phyloP scores from a whole-genome alignment of 306 rosid species.

The Prunus mongolica region DNA sequence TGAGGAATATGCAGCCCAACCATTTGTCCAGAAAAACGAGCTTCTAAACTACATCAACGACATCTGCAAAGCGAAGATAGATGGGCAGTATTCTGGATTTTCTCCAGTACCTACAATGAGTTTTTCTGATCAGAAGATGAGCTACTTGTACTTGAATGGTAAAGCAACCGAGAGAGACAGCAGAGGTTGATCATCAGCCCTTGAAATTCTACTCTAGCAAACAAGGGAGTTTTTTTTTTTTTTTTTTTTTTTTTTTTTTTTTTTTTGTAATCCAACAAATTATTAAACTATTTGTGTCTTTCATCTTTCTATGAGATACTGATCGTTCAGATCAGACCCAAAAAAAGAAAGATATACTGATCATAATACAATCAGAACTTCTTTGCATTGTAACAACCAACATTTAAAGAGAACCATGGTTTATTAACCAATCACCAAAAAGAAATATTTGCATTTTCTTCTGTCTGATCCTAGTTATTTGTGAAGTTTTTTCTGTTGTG shows the following conservation, averaged over 20 bases:
- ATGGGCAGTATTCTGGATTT: constrained; percentile 58
- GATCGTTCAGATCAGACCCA: not conserved
- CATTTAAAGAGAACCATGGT: no score
- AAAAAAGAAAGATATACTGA: no score
- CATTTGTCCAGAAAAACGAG: constrained; percentile 44
- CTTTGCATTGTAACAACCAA: no score
- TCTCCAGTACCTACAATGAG: constrained; percentile 33
- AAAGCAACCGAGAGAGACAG: constrained; percentile 34
- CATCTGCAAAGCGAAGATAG: constrained; percentile 48
- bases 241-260: not conserved
- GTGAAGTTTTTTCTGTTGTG: no score
- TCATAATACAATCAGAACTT: not conserved
- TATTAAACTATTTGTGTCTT: not conserved
- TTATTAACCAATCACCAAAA: no score
- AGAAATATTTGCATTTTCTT: no score
- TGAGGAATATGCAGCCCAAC: constrained; percentile 61
- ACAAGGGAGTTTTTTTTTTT: not conserved
- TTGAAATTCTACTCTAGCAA: not conserved
- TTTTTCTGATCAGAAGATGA: constrained; percentile 20
- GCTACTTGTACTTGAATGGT: constrained; percentile 47
- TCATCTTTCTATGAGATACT: not conserved
- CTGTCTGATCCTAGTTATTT: no score
- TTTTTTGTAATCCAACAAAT: not conserved
- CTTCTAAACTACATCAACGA: constrained; percentile 33
- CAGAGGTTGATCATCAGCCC: constrained; percentile 20